Evolutionary conservation across 148 eudicot species (phyloP), one percentile per base, ranked within the genome.

Genomic region (Limonium bicolor): DNA sequence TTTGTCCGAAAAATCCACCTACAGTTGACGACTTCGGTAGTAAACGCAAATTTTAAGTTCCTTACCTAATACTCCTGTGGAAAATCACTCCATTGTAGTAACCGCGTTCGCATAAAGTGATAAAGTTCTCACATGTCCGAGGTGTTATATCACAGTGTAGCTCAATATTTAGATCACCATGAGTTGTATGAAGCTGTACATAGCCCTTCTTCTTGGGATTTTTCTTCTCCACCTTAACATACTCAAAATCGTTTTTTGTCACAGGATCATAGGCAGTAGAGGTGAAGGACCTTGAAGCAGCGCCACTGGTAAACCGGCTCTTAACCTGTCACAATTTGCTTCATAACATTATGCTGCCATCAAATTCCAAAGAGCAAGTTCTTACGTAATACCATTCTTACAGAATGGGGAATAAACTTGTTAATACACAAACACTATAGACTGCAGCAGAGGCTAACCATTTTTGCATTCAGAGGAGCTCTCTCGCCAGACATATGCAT

Each of bases 131-230:
- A 54, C 97, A 88, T 46, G 97, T 54, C 67, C 97, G 70, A 26
- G 95, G 95, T 51, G 95, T 44, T 51, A 84, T 63, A 50, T 88
- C 97, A 58, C 95, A 88, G 42, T 88, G 97, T 48, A 88, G 68
- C 68, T 88, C 93, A 42, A 88, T 88, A 60, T 88, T 88, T 60
- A 88, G 37, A 72, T 88, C 97, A 62, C 97, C 97, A 64, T 88
- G 97, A 25, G 97, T 67, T 23, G 97, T 88, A 45, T 74, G 92
- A 60, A 88, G 69, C 67, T 77, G 84, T 33, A 80, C 86, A 56
- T 84, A 88, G 24, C 93, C 97, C 41, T 88, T 88, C 67, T 80
- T 88, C 77, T 72, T 88, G 21, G 97, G 97, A 67, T 88, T 88
- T 52, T 77, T 90, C n/a, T n/a, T n/a, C 70, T 90, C 97, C 54